Evolutionary conservation across 2,329 filamentous ascomycete species (phyloP).

Genomic region (Penicillium sp.): DNA sequence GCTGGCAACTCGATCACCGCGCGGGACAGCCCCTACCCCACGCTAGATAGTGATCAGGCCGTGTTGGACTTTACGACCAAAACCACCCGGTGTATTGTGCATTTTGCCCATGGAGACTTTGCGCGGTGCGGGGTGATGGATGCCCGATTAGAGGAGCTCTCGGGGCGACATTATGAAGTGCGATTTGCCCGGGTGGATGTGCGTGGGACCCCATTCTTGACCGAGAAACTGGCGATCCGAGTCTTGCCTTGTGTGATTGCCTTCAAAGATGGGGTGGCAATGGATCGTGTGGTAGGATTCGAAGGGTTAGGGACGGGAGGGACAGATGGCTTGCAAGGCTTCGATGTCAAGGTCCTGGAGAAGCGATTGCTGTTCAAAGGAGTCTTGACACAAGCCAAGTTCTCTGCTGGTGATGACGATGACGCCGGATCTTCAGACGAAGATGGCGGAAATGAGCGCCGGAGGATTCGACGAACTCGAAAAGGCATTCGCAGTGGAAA

Average conservation of each 20-base stretch:
- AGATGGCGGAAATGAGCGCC: constrained; percentile 24
- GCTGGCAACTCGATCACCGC: constrained; percentile 15
- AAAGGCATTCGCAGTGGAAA: constrained; percentile 32
- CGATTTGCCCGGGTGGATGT: constrained; percentile 45
- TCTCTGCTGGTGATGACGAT: constrained; percentile 23
- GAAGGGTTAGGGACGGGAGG: constrained; percentile 41
- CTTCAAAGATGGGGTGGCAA: constrained; percentile 43
- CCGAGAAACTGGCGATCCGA: constrained; percentile 43
- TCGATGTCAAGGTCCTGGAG: constrained; percentile 40
- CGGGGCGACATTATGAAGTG: constrained; percentile 37
- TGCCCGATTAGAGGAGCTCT: constrained; percentile 48
- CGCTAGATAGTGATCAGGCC: constrained; percentile 48
- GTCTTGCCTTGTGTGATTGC: constrained; percentile 47
- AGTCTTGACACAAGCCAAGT: constrained; percentile 34
- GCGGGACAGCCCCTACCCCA: constrained; percentile 32
- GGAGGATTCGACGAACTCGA: constrained; percentile 10
- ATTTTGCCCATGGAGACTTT: constrained; percentile 62
- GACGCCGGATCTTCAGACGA: constrained; percentile 16
- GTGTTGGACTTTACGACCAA: constrained; percentile 57
- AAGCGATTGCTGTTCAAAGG: constrained; percentile 38
- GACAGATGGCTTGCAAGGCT: constrained; percentile 35
- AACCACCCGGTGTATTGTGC: constrained; percentile 53
- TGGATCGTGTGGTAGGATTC: constrained; percentile 45
- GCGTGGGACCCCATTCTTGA: constrained; percentile 44
- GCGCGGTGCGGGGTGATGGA: constrained; percentile 59